Evolutionary conservation across 2,329 filamentous ascomycete genomes (phyloP), one percentile per base, ranked within the genome.

Genomic region (Xylariaceae sp.): DNA sequence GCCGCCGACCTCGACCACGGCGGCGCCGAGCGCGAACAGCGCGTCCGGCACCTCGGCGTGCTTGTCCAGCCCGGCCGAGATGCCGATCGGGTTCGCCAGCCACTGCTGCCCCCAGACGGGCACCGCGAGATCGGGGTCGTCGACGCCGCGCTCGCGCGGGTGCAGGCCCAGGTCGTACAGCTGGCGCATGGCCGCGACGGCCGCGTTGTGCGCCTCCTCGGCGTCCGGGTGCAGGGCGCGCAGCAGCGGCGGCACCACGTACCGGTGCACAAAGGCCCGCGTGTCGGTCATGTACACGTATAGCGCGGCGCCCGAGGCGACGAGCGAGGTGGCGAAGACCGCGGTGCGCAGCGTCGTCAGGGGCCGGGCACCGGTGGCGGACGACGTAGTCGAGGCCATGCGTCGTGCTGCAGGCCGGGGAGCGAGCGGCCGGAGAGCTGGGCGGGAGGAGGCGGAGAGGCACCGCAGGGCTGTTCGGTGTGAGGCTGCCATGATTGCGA

Each of bases 21-120:
- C 81, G 16, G 90, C 80, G 19, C 92, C 92, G 3, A 95, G 65
- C 6, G 80, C 86, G 54, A 96, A 84, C 22, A 98, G 69, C 11
- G 80, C 74, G 50, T 90, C 83, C 2, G 89, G 84, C 34, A 96
- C 80, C 42, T 94, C 86, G 34, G 81, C 92, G 53, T 94, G 76
- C 68, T 98, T 96, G 66, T 96, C 92, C 27, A 98, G 77, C 8
- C 92, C 92, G 5, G 87, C 92, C n/a, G 87, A 93, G 43, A 93
- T 94, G 36, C 83, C 92, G 50, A 98, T 79, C 2, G 92, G 92
- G 60, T 95, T 96, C 50, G 75, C 68, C 29, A 98, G 63, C 4
- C 65, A 70, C 27, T 17, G 10, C 41, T 82, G 75, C 22, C 83
- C 87, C 55, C 94, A 95, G 14, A 96, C 80, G 10, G 54, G 54